These are phyloP conservation scores for Mycena leptocephala DNA, from an alignment of 768 basidiomycete genomes.

Conservation along the genomic window DNA sequence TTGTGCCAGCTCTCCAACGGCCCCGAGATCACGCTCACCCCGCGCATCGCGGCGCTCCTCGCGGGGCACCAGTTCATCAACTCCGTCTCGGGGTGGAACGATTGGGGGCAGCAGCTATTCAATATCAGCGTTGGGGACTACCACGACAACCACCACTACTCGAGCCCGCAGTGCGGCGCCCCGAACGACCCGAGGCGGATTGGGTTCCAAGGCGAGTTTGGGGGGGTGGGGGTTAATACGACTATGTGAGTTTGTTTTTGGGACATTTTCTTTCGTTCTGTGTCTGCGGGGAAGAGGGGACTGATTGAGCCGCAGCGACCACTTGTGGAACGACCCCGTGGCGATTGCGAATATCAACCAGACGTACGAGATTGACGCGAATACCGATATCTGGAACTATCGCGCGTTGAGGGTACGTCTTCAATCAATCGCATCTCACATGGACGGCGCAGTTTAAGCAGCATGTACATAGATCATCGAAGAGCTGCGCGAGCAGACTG, in stretches of 20 bases:
- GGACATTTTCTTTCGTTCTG: no score
- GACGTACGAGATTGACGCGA: conserved; percentile 10
- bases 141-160: conserved; percentile 3
- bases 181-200: conserved; percentile 2
- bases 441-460: neutral
- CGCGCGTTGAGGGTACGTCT: conserved; percentile 2
- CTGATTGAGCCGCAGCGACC: conserved; percentile 1
- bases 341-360: neutral
- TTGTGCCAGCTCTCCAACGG: neutral
- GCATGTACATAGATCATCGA: conserved; percentile 5
- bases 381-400: conserved; percentile 10
- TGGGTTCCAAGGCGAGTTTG: conserved; percentile 15
- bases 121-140: no score
- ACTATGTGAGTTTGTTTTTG: neutral
- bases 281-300: neutral
- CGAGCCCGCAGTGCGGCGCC: conserved; percentile 4
- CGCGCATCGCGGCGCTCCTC: conserved; percentile 3
- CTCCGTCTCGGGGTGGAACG: conserved; percentile 13
- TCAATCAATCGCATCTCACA: neutral
- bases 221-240: conserved; percentile 8
- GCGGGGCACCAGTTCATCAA: conserved; percentile 11
- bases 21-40: conserved; percentile 1
- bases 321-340: conserved; percentile 5
- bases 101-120: neutral
- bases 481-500: conserved; percentile 9